phyloP scores from a whole-genome alignment of 148 eudicot species.

The Rhododendron mucronatum region DNA sequence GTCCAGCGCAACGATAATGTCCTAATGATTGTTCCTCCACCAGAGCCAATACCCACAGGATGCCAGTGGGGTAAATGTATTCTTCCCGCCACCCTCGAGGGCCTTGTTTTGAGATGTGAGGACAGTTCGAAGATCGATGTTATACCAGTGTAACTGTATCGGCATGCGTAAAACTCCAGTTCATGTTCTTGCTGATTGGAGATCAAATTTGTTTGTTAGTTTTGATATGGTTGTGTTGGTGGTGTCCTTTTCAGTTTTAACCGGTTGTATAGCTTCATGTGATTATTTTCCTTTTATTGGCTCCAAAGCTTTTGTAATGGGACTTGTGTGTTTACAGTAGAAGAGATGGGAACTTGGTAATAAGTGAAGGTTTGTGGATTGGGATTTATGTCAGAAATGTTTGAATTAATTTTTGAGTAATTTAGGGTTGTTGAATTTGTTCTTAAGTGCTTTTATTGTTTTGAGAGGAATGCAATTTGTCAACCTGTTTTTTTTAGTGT shows the following conservation, averaged over 20 bases:
- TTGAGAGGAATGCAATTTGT: neutral
- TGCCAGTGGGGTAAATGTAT: constrained; percentile 92
- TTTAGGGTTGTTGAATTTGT: constrained; percentile 2
- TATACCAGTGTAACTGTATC: constrained; percentile 70
- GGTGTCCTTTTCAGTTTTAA: constrained; percentile 4
- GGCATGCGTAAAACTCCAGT: constrained; percentile 9
- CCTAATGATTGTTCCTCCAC: constrained; percentile 86
- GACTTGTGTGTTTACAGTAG: constrained; percentile 21
- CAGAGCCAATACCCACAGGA: constrained; percentile 78
- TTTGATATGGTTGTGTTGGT: constrained; percentile 2
- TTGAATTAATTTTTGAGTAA: constrained; percentile 7
- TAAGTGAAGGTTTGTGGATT: constrained; percentile 5
- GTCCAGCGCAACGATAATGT: constrained; percentile 85
- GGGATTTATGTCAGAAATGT: neutral
- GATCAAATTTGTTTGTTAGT: constrained; percentile 12
- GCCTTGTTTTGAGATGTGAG: constrained; percentile 90
- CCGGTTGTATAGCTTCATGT: constrained; percentile 28
- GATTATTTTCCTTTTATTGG: constrained; percentile 12
- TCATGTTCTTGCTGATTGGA: constrained; percentile 2
- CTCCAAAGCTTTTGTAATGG: constrained; percentile 22
- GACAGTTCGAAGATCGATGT: constrained; percentile 83
- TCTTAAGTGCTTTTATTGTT: neutral
- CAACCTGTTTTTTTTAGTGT: too few relatives aligned
- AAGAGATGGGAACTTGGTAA: constrained; percentile 3
- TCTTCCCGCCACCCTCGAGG: constrained; percentile 83